Percentiles rank a stretch among this genome's conserved stretches.
Conservation (phyloP, 768 basidiomycete genomes). For the Albatrellus ellisii region DNA sequence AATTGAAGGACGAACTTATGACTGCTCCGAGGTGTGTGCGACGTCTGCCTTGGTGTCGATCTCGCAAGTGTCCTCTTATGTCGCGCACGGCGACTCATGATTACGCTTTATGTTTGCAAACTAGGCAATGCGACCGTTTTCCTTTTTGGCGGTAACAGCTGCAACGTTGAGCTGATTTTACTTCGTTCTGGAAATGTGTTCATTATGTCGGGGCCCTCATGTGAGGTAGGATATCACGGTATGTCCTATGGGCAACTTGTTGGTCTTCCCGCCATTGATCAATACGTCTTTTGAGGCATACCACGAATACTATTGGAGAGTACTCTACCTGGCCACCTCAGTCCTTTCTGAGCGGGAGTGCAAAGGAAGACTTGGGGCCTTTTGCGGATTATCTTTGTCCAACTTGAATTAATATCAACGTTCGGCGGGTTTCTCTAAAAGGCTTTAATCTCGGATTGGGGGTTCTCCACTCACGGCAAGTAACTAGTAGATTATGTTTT, state of each 20-base stretch:
- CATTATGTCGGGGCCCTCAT: constrained; percentile 83
- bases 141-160: constrained; percentile 73
- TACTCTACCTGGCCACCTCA: constrained; percentile 57
- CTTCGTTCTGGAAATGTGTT: constrained; percentile 85
- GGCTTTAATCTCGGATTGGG: constrained; percentile 32
- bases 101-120: constrained; percentile 25
- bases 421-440: constrained; percentile 77
- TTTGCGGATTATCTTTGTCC: constrained; percentile 53
- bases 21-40: constrained; percentile 88
- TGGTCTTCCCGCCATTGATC: no score
- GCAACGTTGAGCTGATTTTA: constrained; percentile 71
- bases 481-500: no score
- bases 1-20: constrained; percentile 87
- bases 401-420: constrained; percentile 83
- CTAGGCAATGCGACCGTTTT: constrained; percentile 86
- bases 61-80: constrained; percentile 43
- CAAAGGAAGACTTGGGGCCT: constrained; percentile 36
- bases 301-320: constrained; percentile 81
- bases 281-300: constrained; percentile 41
- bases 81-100: background rate
- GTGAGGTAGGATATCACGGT: constrained; percentile 90
- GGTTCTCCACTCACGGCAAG: background rate
- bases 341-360: constrained; percentile 2
- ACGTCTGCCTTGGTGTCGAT: constrained; percentile 89
- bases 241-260: no score